Evolutionary conservation across 2,329 filamentous ascomycete species (phyloP).

Genomic region (Fusarium incarnatum): DNA sequence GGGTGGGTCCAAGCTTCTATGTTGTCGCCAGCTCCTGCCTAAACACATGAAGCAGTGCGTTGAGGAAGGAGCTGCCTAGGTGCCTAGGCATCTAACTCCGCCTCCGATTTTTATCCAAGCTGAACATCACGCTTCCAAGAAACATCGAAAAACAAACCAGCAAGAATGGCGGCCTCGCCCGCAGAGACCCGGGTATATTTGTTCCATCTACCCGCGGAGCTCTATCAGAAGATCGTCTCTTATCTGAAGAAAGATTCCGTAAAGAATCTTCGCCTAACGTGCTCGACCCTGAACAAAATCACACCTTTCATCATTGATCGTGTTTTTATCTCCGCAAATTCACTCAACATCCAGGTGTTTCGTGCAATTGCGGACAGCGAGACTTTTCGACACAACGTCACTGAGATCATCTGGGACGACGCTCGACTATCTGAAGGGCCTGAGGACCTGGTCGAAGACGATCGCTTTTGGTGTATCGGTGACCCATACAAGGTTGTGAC

Average conservation of each 20-base stretch:
- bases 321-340: not conserved
- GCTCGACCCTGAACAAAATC: not conserved
- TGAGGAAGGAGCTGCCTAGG: too few relatives aligned
- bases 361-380: not conserved
- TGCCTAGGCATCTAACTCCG: not conserved
- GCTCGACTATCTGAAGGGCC: not conserved
- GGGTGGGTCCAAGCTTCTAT: not conserved
- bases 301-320: not conserved
- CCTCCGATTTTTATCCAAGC: not conserved
- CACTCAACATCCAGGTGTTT: not conserved
- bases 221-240: not conserved
- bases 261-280: not conserved
- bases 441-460: not conserved
- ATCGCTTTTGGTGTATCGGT: not conserved
- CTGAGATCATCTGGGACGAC: slow-evolving; percentile 5
- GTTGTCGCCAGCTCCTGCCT: not conserved
- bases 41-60: not conserved
- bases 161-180: not conserved
- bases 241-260: not conserved
- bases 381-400: not conserved
- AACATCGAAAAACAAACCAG: not conserved
- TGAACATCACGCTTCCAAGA: not conserved
- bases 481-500: not conserved
- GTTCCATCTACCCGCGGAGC: not conserved
- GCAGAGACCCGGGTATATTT: not conserved